Evolutionary conservation across 768 basidiomycete species (phyloP).

Genomic region (Pleurotus salmoneostramineus): DNA sequence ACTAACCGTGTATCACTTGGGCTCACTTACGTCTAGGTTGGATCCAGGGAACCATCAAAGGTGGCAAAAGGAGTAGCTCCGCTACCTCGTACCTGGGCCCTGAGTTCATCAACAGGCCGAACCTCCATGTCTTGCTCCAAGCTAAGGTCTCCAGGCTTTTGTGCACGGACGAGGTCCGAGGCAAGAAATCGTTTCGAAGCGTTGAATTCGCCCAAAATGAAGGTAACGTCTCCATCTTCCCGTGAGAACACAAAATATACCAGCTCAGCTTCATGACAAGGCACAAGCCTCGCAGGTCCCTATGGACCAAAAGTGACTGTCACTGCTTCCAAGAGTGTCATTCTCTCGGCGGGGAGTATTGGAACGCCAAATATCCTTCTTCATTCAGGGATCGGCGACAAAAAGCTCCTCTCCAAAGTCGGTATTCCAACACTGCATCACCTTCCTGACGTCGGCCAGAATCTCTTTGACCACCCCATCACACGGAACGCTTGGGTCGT

Average conservation of each 20-base stretch:
- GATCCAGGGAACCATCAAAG: slow-evolving; percentile 13
- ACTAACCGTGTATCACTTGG: slow-evolving; percentile 8
- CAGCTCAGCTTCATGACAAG: neutral
- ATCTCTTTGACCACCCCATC: slow-evolving; percentile 20
- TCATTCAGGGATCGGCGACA: slow-evolving; percentile 22
- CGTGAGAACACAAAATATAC: too few species aligned
- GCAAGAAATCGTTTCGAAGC: neutral
- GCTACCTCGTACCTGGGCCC: slow-evolving; percentile 21
- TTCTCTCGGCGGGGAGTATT: slow-evolving; percentile 24
- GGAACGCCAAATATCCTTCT: slow-evolving; percentile 21
- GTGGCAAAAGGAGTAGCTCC: slow-evolving; percentile 16
- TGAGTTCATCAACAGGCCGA: slow-evolving; percentile 18
- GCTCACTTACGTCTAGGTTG: slow-evolving; percentile 14
- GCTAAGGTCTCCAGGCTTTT: slow-evolving; percentile 13
- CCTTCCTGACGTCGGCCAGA: slow-evolving; percentile 21
- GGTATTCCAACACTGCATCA: slow-evolving; percentile 14
- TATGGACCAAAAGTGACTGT: slow-evolving; percentile 9
- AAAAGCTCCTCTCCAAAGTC: neutral
- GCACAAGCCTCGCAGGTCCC: neutral
- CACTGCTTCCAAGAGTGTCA: slow-evolving; percentile 20
- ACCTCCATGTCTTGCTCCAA: slow-evolving; percentile 19
- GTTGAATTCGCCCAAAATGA: slow-evolving; percentile 15
- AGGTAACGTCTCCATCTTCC: neutral
- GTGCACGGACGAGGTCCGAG: neutral
- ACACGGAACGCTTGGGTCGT: neutral